Conservation (phyloP, 306 rosid genomes). For the Prunus kanzakura region DNA sequence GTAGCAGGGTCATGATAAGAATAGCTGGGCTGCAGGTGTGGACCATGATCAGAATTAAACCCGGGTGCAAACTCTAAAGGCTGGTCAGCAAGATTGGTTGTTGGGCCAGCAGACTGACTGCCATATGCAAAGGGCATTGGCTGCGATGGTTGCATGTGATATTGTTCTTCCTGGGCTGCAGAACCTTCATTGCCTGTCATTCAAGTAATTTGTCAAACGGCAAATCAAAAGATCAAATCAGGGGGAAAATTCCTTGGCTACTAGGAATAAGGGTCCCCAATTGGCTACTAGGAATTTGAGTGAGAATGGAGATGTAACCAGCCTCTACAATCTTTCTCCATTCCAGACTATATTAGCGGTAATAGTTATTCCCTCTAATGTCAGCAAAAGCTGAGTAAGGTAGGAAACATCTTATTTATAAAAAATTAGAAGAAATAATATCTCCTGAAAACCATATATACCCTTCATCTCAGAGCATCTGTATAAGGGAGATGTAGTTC, state of each 20-base stretch:
- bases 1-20: constrained; percentile 52
- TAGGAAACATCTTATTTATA: neutral
- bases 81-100: constrained; percentile 74
- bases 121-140: constrained; percentile 41
- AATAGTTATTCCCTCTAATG: neutral
- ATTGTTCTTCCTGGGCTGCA: constrained; percentile 56
- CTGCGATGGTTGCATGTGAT: constrained; percentile 46
- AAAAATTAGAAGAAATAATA: neutral
- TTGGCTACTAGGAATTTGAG: neutral
- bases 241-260: neutral
- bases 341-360: neutral
- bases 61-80: constrained; percentile 87
- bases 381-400: neutral
- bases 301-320: neutral
- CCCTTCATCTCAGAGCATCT: neutral
- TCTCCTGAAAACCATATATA: neutral
- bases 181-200: constrained; percentile 61
- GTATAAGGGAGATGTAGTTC: neutral
- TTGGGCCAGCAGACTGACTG: constrained; percentile 48
- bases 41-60: constrained; percentile 56
- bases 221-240: constrained; percentile 3
- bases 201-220: constrained; percentile 40
- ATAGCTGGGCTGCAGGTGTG: constrained; percentile 54
- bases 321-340: neutral
- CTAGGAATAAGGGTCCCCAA: neutral